Evolutionary conservation across 2,329 filamentous ascomycete genomes (phyloP), one percentile per base, ranked within the genome.

Genomic region (Penicillium capsulatum): DNA sequence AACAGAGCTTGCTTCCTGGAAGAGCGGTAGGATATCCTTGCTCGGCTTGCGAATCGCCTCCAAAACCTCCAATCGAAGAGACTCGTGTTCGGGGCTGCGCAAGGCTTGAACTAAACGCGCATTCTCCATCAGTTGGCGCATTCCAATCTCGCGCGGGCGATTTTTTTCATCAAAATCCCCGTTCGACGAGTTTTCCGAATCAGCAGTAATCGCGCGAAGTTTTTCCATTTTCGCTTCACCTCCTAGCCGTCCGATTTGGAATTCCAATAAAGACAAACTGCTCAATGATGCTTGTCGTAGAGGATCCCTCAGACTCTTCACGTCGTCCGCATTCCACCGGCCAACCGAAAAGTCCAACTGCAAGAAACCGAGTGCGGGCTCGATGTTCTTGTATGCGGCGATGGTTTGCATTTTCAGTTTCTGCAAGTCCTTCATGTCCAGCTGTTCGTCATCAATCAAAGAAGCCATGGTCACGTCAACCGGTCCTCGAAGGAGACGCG

Each of bases 301-400:
- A 0, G 60, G 61, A 3, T 57, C 57, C 9, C 67, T 59, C 5
- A 75, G 41, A 0, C 48, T 50, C 3, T 57, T 55, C 11, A 75
- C 58, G 13, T 74, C 69, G 7, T 68, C 63, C 1, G 71, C 55
- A 11, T 57, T 66, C 72, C 72, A 75, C 2, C 65, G 55, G 1
- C 71, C 65, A 3, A 68, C 56, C 0, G 71, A 73, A 14, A 74
- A 59, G 42, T 75, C 72, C 1, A 75, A 49, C 0, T 67, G 70
- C 0, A 75, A 50, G 36, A 75, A 75, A 0, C 54, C 65, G 0
- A 74, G 36, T 0, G 61, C 51, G 0, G 69, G 67, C 7, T 66
- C 61, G 29, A 69, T 58, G 1, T 55, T 54, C 28, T 66, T 69
- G 38, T 67, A 70, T 0, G 54, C 37, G 0, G 39, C 54, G 5